Conservation (phyloP, 495 filamentous ascomycete species). For the Podospora didyma region DNA sequence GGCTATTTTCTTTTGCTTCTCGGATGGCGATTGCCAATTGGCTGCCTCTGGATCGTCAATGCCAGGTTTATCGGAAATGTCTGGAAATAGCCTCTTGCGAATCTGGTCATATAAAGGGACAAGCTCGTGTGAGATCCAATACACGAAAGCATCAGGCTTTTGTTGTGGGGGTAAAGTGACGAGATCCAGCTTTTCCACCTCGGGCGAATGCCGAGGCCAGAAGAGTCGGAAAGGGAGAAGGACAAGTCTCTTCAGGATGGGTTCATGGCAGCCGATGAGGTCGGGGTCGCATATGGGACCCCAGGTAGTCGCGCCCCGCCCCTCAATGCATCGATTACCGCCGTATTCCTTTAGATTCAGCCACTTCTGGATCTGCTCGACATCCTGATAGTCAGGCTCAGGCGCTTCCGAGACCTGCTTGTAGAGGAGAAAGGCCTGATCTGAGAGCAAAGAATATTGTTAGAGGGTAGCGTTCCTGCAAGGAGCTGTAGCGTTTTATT, state of each 20-base stretch:
- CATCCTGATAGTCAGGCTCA: not conserved
- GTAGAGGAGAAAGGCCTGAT: not conserved
- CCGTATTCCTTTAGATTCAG: not conserved
- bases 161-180: not conserved
- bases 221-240: not conserved
- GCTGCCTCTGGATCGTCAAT: too few species aligned
- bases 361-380: not conserved
- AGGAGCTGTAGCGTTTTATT: too few species aligned
- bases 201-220: not conserved
- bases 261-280: not conserved
- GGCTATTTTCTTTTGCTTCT: too few species aligned
- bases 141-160: constrained; percentile 9
- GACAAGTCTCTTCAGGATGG: not conserved
- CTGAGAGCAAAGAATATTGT: not conserved
- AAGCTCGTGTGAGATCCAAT: constrained; percentile 11
- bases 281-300: not conserved
- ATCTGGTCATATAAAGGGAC: constrained; percentile 6
- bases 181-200: not conserved
- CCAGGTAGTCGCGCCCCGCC: too few species aligned
- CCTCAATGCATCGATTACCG: not conserved
- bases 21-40: too few species aligned
- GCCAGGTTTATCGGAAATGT: too few species aligned
- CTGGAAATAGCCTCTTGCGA: too few species aligned
- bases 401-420: not conserved
- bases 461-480: not conserved